A percentile compares a stretch with the other conserved stretches of the same genome.
These are phyloP conservation scores for Ophiocordyceps robertsii DNA, from an alignment of 2,329 filamentous ascomycete species.

Conservation along the genomic window DNA sequence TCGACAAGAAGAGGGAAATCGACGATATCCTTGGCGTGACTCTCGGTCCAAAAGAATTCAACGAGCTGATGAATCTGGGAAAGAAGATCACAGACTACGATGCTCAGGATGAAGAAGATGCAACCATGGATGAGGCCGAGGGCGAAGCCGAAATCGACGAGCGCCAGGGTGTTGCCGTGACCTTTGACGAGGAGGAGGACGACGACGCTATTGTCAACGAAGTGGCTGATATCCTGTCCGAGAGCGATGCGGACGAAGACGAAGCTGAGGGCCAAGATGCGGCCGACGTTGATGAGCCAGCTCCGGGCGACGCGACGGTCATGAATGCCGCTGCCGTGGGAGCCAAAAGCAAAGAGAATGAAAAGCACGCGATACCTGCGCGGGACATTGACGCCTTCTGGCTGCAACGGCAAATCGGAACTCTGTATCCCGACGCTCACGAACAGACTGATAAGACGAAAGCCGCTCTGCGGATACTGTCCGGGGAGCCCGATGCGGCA, in stretches of 20 bases:
- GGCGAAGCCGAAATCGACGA: constrained; percentile 76
- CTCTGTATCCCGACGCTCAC: constrained; percentile 81
- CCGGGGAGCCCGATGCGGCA: constrained; percentile 54
- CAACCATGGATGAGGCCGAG: constrained; percentile 53
- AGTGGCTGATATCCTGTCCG: constrained; percentile 76
- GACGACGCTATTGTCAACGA: constrained; percentile 68
- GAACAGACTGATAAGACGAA: constrained; percentile 87
- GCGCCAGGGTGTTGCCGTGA: constrained; percentile 89
- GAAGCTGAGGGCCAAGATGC: constrained; percentile 46
- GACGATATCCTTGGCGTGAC: constrained; percentile 82
- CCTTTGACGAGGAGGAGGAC: constrained; percentile 88
- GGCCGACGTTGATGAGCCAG: constrained; percentile 35
- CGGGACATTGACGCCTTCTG: constrained; percentile 96
- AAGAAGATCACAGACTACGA: constrained; percentile 99
- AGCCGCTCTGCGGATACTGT: constrained; percentile 69
- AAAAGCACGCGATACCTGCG: constrained; percentile 56
- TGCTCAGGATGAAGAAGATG: constrained; percentile 85
- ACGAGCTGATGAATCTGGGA: constrained; percentile 86
- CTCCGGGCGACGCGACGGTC: constrained; percentile 67
- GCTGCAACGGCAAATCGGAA: constrained; percentile 85
- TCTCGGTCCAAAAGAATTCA: constrained; percentile 82
- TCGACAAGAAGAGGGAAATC: constrained; percentile 95
- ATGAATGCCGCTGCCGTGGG: constrained; percentile 52
- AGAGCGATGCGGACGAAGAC: constrained; percentile 59
- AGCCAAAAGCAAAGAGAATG: constrained; percentile 31